A percentile compares a stretch with the other conserved stretches of the same genome.
Conservation (phyloP, 371 early-diverging fungal genomes). For the Coemansia sp. region DNA sequence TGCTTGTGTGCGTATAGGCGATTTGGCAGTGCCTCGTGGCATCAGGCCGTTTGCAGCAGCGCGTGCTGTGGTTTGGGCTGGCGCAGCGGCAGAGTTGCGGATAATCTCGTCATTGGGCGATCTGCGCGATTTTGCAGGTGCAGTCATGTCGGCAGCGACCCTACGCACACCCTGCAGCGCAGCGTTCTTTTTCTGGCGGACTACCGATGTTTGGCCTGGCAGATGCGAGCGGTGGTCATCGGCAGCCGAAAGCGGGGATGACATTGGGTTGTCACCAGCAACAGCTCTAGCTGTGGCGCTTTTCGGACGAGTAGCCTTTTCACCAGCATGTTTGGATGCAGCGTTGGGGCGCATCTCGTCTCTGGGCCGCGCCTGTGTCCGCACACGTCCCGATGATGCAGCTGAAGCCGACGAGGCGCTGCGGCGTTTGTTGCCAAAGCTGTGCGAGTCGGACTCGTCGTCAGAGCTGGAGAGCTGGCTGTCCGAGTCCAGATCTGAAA, state of each 20-base stretch:
- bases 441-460: slow-evolving; percentile 9
- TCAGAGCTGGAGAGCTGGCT: background rate
- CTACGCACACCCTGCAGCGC: background rate
- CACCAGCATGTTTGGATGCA: background rate
- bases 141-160: background rate
- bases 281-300: background rate
- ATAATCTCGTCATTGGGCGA: background rate
- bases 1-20: background rate
- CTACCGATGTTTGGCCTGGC: background rate
- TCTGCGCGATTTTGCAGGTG: background rate
- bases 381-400: background rate
- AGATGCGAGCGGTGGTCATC: background rate
- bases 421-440: slow-evolving; percentile 3
- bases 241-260: slow-evolving; percentile 1
- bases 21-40: background rate
- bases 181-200: background rate
- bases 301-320: background rate
- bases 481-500: slow-evolving; percentile 1
- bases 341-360: background rate
- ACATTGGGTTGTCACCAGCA: slow-evolving; percentile 5
- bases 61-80: background rate
- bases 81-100: background rate
- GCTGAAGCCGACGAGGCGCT: slow-evolving; percentile 12
- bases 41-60: background rate
- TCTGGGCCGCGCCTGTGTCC: background rate